Evolutionary conservation across 1,284 basidiomycete species (phyloP), one percentile per base, ranked within the genome.

Genomic region (Meira nashicola): DNA sequence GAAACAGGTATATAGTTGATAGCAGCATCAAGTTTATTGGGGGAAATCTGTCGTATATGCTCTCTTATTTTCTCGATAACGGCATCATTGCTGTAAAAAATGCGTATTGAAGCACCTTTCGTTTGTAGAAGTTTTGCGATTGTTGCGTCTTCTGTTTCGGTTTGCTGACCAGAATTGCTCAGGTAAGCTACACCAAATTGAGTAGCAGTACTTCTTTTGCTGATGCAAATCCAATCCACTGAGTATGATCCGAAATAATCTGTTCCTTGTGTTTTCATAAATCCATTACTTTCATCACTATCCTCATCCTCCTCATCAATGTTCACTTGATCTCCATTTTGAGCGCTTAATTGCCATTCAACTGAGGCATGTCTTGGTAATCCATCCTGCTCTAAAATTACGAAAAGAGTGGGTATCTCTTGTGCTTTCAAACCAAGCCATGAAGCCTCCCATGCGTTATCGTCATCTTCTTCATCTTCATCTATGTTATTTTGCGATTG

Each of bases 281-380:
- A 38, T 6, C 60, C 56, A 11, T n/a, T 11, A 28, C 19, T 38
- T 0, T 60, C 58, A 21, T 67, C 64, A 37, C 57, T 62, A 39
- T 66, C 57, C 21, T 63, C 54, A 28, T 67, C 67, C 12, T 55
- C 60, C 6, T 60, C 47, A 15, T 57, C 39, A 15, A 17, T 50
- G 14, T 41, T n/a, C 5, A 17, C 55, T 15, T 23, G 44, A 23
- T 40, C 49, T 37, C 74, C 74, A 4, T 70, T 69, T 39, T 70
- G 65, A 2, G 65, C 73, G 4, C 71, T 72, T 11, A 78, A 37
- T 58, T 78, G 76, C 76, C 76, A 78, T 25, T 77, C 76, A 37
- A 73, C 58, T 7, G 38, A 39, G 0, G 76, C 73, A 11, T 63
- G 54, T 23, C 68, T 38, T 3, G 76, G 74, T 40, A 78, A 48